A percentile compares a stretch with the other conserved stretches of the same genome.
Conservation (phyloP, 208 protist species). For the Borovskyia barvae region DNA sequence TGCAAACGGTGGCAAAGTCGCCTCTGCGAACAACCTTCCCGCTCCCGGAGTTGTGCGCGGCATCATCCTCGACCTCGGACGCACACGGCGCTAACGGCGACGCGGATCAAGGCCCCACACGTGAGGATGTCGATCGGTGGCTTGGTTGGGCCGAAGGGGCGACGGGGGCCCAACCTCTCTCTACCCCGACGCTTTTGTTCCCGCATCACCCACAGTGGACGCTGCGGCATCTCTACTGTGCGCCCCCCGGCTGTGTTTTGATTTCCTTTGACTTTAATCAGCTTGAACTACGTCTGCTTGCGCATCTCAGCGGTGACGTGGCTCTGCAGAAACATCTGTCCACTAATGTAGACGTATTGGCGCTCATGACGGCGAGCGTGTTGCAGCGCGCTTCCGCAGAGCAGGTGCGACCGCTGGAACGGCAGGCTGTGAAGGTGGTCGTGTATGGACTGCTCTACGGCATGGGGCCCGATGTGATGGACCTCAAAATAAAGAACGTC, state of each 20-base stretch:
- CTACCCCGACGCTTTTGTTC: conserved; percentile 8
- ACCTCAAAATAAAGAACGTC: conserved; percentile 29
- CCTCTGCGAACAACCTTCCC: conserved; percentile 22
- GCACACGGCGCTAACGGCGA: not conserved
- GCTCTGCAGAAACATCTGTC: conserved; percentile 52
- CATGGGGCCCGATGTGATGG: conserved; percentile 74
- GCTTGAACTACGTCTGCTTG: conserved; percentile 80
- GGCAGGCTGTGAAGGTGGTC: conserved; percentile 74
- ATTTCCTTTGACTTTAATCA: conserved; percentile 86
- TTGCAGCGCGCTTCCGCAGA: conserved; percentile 17
- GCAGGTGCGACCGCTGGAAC: conserved; percentile 38
- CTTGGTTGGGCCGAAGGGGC: not conserved
- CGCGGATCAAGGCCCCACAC: not conserved
- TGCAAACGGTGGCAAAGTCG: conserved; percentile 65
- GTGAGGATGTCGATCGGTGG: conserved; percentile 17
- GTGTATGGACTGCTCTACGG: conserved; percentile 90
- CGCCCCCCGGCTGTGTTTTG: conserved; percentile 61
- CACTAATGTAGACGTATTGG: conserved; percentile 41
- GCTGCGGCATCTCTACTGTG: conserved; percentile 61
- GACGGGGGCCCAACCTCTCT: not conserved
- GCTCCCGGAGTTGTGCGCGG: not conserved
- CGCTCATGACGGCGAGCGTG: conserved; percentile 45
- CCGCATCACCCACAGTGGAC: conserved; percentile 49
- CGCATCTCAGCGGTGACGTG: conserved; percentile 66
- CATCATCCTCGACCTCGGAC: not conserved